Evolutionary conservation across 2,329 filamentous ascomycete genomes (phyloP).

Genomic region (Karstenula rhodostoma): DNA sequence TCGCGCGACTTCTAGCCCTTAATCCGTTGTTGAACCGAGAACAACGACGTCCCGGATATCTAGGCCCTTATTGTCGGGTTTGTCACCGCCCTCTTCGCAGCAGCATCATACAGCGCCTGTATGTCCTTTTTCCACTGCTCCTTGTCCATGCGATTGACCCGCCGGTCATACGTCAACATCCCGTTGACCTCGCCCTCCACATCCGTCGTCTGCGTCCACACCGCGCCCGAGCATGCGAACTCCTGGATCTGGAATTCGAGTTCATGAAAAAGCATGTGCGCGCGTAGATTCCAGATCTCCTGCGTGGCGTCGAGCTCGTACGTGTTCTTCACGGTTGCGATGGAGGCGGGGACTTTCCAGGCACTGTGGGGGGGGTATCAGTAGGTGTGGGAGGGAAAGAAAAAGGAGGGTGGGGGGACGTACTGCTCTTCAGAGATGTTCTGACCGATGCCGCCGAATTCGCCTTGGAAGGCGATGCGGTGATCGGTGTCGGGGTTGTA

Average conservation of each 20-base stretch:
- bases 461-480: conserved; percentile 74
- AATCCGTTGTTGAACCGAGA: too few relatives aligned
- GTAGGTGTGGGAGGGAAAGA: background rate
- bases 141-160: conserved; percentile 64
- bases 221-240: conserved; percentile 71
- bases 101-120: conserved; percentile 64
- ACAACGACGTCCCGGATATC: background rate
- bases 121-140: conserved; percentile 69
- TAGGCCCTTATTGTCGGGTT: conserved; percentile 14
- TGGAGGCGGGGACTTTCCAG: conserved; percentile 69
- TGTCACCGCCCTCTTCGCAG: conserved; percentile 5
- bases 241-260: conserved; percentile 59
- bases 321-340: conserved; percentile 69
- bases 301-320: conserved; percentile 70
- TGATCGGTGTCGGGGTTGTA: conserved; percentile 53
- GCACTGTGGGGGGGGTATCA: conserved; percentile 54
- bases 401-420: background rate
- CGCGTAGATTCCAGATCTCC: conserved; percentile 72
- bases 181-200: conserved; percentile 80
- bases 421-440: conserved; percentile 70
- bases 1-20: too few relatives aligned
- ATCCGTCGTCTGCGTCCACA: conserved; percentile 79
- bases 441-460: conserved; percentile 74
- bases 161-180: conserved; percentile 72
- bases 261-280: conserved; percentile 60